Conservation (phyloP, 1,284 basidiomycete species). For the Microbotryomycetes sp. region DNA sequence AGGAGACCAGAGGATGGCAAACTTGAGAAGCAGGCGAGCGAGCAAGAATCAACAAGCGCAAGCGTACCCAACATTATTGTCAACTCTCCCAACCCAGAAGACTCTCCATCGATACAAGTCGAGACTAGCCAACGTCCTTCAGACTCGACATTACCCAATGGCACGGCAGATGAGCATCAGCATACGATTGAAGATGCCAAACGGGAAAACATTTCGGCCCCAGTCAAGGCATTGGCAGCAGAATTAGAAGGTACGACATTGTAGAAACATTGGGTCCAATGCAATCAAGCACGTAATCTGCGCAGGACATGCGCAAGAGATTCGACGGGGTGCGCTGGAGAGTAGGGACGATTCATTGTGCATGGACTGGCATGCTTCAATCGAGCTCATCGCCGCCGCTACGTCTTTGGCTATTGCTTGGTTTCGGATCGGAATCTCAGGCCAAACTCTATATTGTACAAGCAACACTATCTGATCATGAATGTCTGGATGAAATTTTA, state of each 20-base stretch:
- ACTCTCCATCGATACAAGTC: not conserved
- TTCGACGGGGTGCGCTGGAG: too few relatives aligned
- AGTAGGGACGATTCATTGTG: too few relatives aligned
- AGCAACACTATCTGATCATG: too few relatives aligned
- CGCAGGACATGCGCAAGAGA: too few relatives aligned
- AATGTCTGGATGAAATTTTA: too few relatives aligned
- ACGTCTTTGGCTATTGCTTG: too few relatives aligned
- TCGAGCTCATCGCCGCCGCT: too few relatives aligned
- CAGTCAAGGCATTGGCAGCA: slow-evolving; percentile 20
- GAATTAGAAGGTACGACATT: slow-evolving; percentile 16
- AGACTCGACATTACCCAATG: not conserved
- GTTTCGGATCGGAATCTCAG: too few relatives aligned
- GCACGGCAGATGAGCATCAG: not conserved
- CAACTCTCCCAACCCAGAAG: not conserved
- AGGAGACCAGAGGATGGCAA: not conserved
- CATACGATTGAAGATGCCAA: slow-evolving; percentile 16
- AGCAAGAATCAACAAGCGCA: not conserved
- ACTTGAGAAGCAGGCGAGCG: not conserved
- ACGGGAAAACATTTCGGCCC: slow-evolving; percentile 10
- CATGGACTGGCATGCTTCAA: too few relatives aligned
- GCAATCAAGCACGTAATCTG: too few relatives aligned
- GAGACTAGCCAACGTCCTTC: too few relatives aligned
- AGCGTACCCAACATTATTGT: not conserved
- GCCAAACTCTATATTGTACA: too few relatives aligned
- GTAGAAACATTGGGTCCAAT: not conserved